A percentile compares a stretch with the other conserved stretches of the same genome.
phyloP scores from a whole-genome alignment of 1,139 yeast species.

The Hemisphaericaspora lyxosophila region DNA sequence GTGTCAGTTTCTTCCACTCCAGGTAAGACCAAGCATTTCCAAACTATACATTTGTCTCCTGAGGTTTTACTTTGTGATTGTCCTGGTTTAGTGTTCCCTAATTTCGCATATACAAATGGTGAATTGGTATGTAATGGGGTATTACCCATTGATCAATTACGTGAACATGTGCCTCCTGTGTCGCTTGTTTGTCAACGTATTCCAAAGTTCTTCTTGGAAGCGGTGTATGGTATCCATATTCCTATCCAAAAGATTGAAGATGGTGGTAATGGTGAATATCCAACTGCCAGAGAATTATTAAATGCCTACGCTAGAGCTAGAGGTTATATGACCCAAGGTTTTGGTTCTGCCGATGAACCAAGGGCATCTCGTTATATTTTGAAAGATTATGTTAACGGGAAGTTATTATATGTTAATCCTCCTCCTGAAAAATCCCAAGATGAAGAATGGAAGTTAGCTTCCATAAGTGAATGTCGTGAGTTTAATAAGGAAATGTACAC shows the following conservation, averaged over 20 bases:
- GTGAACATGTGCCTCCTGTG: slow-evolving; percentile 92
- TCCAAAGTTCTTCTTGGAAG: slow-evolving; percentile 87
- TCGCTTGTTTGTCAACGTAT: slow-evolving; percentile 83
- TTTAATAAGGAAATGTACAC: slow-evolving; percentile 77
- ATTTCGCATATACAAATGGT: slow-evolving; percentile 94
- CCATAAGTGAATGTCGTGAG: slow-evolving; percentile 48
- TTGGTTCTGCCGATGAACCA: slow-evolving; percentile 95
- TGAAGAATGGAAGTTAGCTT: slow-evolving; percentile 36
- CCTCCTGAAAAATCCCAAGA: slow-evolving; percentile 66
- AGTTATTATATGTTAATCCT: slow-evolving; percentile 79
- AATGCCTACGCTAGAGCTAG: slow-evolving; percentile 95
- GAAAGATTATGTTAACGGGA: slow-evolving; percentile 94
- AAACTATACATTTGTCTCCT: slow-evolving; percentile 84
- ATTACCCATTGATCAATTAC: slow-evolving; percentile 91
- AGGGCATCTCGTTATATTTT: slow-evolving; percentile 90
- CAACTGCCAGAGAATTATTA: slow-evolving; percentile 85
- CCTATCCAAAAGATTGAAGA: slow-evolving; percentile 72
- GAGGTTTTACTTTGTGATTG: slow-evolving; percentile 92
- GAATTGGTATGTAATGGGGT: slow-evolving; percentile 98
- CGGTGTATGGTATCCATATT: slow-evolving; percentile 89
- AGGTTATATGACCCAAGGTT: slow-evolving; percentile 97
- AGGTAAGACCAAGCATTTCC: slow-evolving; percentile 98
- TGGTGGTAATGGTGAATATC: slow-evolving; percentile 81
- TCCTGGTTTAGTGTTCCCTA: slow-evolving; percentile 98
- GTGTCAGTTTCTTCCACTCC: slow-evolving; percentile 98